Evolutionary conservation across 352 stramenopile genomes (phyloP).

Genomic region (Globisporangium acanthophoron): DNA sequence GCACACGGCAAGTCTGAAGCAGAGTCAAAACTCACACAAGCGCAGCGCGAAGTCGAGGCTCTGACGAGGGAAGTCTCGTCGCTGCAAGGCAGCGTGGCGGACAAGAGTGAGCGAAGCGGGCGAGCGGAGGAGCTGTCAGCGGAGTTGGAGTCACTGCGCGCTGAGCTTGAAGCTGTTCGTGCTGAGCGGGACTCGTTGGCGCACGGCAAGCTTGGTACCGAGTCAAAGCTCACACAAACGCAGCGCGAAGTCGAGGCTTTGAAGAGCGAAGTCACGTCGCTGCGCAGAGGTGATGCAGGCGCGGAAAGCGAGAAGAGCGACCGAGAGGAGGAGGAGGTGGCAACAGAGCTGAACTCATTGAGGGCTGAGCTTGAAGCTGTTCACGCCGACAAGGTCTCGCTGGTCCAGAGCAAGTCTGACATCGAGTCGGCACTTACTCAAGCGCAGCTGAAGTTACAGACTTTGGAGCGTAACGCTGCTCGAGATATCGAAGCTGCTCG

Average conservation of each 20-base stretch:
- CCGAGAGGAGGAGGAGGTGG: too few relatives aligned
- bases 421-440: too few relatives aligned
- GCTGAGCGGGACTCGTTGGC: background rate
- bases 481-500: too few relatives aligned
- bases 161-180: background rate
- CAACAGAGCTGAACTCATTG: too few relatives aligned
- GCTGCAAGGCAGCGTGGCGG: background rate
- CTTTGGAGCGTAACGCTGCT: too few relatives aligned
- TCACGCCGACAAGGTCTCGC: too few relatives aligned
- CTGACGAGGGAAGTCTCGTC: background rate
- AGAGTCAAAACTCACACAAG: background rate
- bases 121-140: background rate
- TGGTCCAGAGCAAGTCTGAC: too few relatives aligned
- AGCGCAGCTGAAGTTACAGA: too few relatives aligned
- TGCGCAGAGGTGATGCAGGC: background rate
- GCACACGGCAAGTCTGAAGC: background rate
- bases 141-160: background rate
- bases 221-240: background rate
- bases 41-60: background rate
- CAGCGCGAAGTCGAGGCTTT: background rate
- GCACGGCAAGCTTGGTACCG: background rate
- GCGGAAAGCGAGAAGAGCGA: background rate
- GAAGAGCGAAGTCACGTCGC: background rate
- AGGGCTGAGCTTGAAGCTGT: too few relatives aligned
- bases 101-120: background rate